Evolutionary conservation across 441 rosid genomes (phyloP).

Genomic region (Capsella rubella): DNA sequence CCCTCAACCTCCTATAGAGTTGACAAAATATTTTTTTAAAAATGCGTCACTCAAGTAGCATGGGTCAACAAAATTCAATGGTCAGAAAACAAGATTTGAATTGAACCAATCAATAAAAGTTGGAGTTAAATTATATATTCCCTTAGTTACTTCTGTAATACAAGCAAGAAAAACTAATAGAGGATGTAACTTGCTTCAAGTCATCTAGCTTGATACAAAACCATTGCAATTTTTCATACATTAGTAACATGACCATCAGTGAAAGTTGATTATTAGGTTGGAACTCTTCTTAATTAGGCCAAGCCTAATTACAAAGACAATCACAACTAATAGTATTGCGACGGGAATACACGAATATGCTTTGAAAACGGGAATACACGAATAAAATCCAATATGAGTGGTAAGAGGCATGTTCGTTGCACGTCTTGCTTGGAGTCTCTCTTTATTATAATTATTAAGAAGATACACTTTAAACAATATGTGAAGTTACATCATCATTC

Average conservation of each 20-base stretch:
- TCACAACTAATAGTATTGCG: slow-evolving; percentile 21
- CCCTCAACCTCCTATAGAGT: not conserved
- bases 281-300: not conserved
- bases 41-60: slow-evolving; percentile 17
- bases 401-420: slow-evolving; percentile 40
- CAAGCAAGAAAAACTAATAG: not conserved
- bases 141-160: not conserved
- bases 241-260: not conserved
- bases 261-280: slow-evolving; percentile 20
- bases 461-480: slow-evolving; percentile 3
- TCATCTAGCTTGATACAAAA: not conserved
- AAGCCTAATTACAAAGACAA: slow-evolving; percentile 7
- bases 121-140: not conserved
- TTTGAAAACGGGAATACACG: slow-evolving; percentile 39
- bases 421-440: slow-evolving; percentile 30
- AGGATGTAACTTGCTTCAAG: not conserved
- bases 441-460: slow-evolving; percentile 11
- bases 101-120: slow-evolving; percentile 40
- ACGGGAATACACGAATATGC: slow-evolving; percentile 39
- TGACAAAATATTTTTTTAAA: not conserved
- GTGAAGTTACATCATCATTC: slow-evolving; percentile 31
- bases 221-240: not conserved
- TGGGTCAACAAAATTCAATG: slow-evolving; percentile 36
- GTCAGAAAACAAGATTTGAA: slow-evolving; percentile 30
- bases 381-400: slow-evolving; percentile 37